These are phyloP conservation scores for Penicillium ochrochloron DNA, from an alignment of 495 filamentous ascomycete species.

Conservation along the genomic window DNA sequence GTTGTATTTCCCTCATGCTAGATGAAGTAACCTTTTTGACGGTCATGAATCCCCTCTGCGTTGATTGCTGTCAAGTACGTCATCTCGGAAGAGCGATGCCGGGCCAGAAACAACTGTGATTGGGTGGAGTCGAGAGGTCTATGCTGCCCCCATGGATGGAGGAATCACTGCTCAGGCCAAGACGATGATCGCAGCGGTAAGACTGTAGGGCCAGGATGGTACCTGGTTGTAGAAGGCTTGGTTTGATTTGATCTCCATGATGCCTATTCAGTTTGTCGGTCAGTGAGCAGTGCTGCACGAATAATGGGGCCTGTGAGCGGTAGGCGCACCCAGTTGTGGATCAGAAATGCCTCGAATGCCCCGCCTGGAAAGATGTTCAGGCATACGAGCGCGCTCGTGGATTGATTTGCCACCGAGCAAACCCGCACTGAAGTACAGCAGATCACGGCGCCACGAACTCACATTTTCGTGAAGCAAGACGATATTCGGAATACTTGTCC, in stretches of 20 bases:
- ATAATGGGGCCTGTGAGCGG: neutral
- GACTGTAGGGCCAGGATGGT: neutral
- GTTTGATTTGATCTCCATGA: slow-evolving; percentile 9
- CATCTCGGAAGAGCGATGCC: slow-evolving; percentile 32
- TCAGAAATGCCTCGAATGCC: neutral
- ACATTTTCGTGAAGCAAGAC: neutral
- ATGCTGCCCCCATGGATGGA: neutral
- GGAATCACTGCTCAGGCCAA: neutral
- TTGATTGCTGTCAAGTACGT: slow-evolving; percentile 24
- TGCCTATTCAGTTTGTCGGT: slow-evolving; percentile 10
- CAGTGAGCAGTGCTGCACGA: neutral
- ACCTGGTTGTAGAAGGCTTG: slow-evolving; percentile 9
- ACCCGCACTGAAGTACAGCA: neutral
- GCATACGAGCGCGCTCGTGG: neutral
- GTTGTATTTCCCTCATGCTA: neutral
- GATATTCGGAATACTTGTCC: neutral
- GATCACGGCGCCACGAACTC: neutral
- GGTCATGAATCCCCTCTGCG: neutral
- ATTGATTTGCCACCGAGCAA: neutral
- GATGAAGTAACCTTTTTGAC: neutral
- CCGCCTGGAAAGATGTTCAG: neutral
- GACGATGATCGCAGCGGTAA: slow-evolving; percentile 4
- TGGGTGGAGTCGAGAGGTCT: neutral
- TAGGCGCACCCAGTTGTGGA: neutral
- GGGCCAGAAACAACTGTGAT: slow-evolving; percentile 11